Conservation (phyloP, 306 rosid genomes). For the Prunus mira region DNA sequence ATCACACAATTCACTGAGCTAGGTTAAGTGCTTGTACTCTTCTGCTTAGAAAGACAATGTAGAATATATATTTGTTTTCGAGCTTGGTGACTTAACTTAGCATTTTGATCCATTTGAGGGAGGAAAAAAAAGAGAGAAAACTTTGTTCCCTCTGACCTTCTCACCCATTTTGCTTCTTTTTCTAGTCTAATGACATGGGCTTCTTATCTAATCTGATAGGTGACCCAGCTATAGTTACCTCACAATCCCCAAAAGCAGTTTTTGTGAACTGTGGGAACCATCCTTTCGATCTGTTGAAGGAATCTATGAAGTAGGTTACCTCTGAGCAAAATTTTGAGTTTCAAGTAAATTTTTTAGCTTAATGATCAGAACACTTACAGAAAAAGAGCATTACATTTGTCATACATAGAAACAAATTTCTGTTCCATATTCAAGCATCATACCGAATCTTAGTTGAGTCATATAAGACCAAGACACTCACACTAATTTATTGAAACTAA, state of each 20-base stretch:
- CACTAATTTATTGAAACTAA: background rate
- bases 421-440: conserved; percentile 6
- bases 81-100: background rate
- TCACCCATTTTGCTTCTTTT: background rate
- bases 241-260: conserved; percentile 30
- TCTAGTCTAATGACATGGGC: conserved; percentile 2
- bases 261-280: conserved; percentile 37
- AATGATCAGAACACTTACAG: background rate
- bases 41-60: background rate
- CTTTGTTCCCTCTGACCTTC: background rate
- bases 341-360: conserved; percentile 5
- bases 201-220: conserved; percentile 32
- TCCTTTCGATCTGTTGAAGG: conserved; percentile 30
- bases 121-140: background rate
- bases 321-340: conserved; percentile 5
- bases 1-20: background rate
- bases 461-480: conserved; percentile 8
- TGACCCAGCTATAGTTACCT: conserved; percentile 34
- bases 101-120: background rate
- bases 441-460: background rate
- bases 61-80: background rate
- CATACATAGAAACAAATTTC: background rate
- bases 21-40: background rate
- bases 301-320: conserved; percentile 35
- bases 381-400: background rate